phyloP scores from a whole-genome alignment of 345 rosid species.

The Diplotaxis tenuifolia region DNA sequence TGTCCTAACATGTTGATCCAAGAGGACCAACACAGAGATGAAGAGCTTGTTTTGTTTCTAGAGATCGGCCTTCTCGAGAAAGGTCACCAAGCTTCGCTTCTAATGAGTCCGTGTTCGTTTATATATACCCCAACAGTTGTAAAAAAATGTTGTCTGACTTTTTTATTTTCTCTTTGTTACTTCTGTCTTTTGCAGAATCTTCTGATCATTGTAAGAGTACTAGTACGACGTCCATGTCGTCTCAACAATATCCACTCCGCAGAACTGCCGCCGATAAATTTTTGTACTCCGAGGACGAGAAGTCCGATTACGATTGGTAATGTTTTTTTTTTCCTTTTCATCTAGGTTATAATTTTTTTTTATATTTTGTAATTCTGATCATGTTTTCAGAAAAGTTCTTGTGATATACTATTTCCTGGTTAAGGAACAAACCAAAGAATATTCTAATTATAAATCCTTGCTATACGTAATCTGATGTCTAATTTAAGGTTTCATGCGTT shows the following conservation, averaged over 20 bases:
- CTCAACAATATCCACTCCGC: constrained; percentile 33
- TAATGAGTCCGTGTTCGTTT: neutral
- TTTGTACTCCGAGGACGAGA: constrained; percentile 40
- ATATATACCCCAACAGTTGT: neutral
- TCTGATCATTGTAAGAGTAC: constrained; percentile 15
- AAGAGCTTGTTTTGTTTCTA: constrained; percentile 68
- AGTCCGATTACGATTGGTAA: constrained; percentile 38
- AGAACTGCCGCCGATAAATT: constrained; percentile 60
- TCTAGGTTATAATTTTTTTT: neutral
- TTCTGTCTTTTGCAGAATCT: constrained; percentile 40
- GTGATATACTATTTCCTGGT: neutral
- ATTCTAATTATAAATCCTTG: neutral
- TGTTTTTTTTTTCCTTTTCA: neutral
- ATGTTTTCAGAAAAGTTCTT: neutral
- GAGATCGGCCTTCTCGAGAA: constrained; percentile 62
- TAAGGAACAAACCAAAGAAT: neutral
- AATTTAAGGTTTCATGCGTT: neutral
- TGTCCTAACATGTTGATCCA: constrained; percentile 43
- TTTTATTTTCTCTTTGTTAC: neutral
- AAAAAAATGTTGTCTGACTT: neutral
- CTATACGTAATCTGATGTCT: neutral
- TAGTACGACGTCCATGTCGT: constrained; percentile 30
- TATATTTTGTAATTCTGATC: neutral
- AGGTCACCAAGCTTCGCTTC: constrained; percentile 36
- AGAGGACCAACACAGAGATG: constrained; percentile 66